These are phyloP conservation scores for Arthrobotrys musiformis DNA, from an alignment of 2,329 filamentous ascomycete species.

Conservation along the genomic window DNA sequence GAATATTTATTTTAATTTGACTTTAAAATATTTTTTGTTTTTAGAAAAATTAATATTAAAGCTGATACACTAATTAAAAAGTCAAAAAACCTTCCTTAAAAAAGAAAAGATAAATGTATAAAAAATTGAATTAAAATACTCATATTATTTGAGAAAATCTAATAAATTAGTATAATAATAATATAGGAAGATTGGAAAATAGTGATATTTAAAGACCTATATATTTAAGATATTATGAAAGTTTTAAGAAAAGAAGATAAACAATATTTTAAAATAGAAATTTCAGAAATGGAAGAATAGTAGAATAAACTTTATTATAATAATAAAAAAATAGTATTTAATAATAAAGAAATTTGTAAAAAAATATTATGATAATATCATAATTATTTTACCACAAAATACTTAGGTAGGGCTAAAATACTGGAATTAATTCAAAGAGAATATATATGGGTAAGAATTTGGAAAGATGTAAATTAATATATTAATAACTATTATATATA, in stretches of 20 bases:
- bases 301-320: too few species aligned
- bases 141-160: neutral
- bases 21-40: neutral
- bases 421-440: too few species aligned
- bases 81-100: neutral
- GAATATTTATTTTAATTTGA: neutral
- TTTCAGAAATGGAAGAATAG: too few species aligned
- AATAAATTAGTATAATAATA: slow-evolving; percentile 4
- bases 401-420: too few species aligned
- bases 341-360: too few species aligned
- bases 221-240: slow-evolving; percentile 5
- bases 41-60: neutral
- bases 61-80: neutral
- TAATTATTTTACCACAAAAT: too few species aligned
- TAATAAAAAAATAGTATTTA: too few species aligned
- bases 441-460: too few species aligned
- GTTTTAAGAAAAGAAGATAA: neutral
- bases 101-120: neutral
- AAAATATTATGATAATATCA: too few species aligned
- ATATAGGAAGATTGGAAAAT: neutral
- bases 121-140: slow-evolving; percentile 5
- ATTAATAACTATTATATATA: too few species aligned
- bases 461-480: too few species aligned
- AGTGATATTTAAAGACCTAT: neutral
- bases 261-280: neutral